phyloP scores from a whole-genome alignment of 2,329 filamentous ascomycete genomes.

The Neofusicoccum sp. region DNA sequence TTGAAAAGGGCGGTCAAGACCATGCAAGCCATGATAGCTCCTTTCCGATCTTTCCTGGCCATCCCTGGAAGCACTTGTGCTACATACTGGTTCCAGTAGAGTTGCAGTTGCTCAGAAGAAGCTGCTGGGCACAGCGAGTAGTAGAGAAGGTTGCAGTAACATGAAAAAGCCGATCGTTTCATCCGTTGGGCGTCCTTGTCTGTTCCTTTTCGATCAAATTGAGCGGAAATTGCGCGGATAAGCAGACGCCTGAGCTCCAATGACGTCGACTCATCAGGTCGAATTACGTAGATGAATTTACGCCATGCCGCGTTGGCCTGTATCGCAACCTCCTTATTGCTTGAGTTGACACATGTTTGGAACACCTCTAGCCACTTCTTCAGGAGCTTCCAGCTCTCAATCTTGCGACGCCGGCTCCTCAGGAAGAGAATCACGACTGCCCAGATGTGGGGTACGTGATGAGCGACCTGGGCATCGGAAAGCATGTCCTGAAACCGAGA shows the following conservation, averaged over 20 bases:
- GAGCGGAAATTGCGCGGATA: constrained; percentile 65
- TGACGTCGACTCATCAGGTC: constrained; percentile 62
- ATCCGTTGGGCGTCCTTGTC: constrained; percentile 51
- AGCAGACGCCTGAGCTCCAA: constrained; percentile 63
- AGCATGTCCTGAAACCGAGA: constrained; percentile 70
- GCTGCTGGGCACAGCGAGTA: constrained; percentile 76
- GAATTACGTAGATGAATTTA: constrained; percentile 74
- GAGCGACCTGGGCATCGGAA: constrained; percentile 57
- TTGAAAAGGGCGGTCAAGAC: constrained; percentile 77
- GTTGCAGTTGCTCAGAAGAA: constrained; percentile 66
- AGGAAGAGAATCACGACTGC: constrained; percentile 78
- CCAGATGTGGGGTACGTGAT: constrained; percentile 85
- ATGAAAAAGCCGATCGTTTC: constrained; percentile 66
- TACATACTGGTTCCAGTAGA: constrained; percentile 78
- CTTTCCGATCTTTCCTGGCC: constrained; percentile 24
- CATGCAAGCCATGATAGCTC: constrained; percentile 49
- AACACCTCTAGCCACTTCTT: constrained; percentile 76
- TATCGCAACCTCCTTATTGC: constrained; percentile 64
- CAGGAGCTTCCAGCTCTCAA: constrained; percentile 71
- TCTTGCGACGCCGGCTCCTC: constrained; percentile 60
- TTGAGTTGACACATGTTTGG: constrained; percentile 81
- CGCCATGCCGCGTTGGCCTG: constrained; percentile 87
- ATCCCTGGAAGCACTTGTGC: constrained; percentile 52
- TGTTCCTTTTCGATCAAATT: constrained; percentile 67
- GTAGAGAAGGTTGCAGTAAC: constrained; percentile 80